Evolutionary conservation across 495 filamentous ascomycete genomes (phyloP).

Genomic region (Xylaria castorea): DNA sequence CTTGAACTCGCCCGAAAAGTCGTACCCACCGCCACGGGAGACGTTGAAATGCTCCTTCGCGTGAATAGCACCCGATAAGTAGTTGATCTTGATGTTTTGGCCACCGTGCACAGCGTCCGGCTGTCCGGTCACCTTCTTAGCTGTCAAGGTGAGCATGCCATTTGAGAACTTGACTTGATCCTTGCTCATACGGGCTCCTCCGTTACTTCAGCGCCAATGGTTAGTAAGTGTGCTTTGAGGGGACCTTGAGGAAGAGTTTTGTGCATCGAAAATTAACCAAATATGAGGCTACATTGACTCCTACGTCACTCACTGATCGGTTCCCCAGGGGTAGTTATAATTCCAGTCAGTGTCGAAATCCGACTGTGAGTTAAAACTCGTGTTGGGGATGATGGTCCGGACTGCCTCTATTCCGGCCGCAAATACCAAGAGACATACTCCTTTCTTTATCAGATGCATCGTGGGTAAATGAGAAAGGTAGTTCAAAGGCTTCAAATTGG

Average conservation of each 20-base stretch:
- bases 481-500: background rate
- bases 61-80: slow-evolving; percentile 58
- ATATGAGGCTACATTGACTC: background rate
- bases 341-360: slow-evolving; percentile 59
- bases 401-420: slow-evolving; percentile 40
- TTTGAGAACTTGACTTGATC: slow-evolving; percentile 44
- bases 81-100: slow-evolving; percentile 58
- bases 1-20: slow-evolving; percentile 59
- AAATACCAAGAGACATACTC: slow-evolving; percentile 24
- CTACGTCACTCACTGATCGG: slow-evolving; percentile 32
- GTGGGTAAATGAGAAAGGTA: background rate
- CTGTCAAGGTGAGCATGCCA: slow-evolving; percentile 54
- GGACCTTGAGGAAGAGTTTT: too few species aligned
- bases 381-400: slow-evolving; percentile 57
- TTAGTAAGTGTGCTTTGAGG: slow-evolving; percentile 30
- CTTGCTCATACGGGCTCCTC: slow-evolving; percentile 62
- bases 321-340: slow-evolving; percentile 58
- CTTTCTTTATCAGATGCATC: slow-evolving; percentile 31
- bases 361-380: slow-evolving; percentile 59
- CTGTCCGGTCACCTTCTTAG: slow-evolving; percentile 53
- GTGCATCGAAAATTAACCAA: background rate
- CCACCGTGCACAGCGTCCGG: slow-evolving; percentile 51
- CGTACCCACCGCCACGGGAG: slow-evolving; percentile 55
- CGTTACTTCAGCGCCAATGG: slow-evolving; percentile 54
- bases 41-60: slow-evolving; percentile 58